Evolutionary conservation across 2,329 filamentous ascomycete species (phyloP), one percentile per base, ranked within the genome.

Genomic region (Emericellopsis cladophorae): DNA sequence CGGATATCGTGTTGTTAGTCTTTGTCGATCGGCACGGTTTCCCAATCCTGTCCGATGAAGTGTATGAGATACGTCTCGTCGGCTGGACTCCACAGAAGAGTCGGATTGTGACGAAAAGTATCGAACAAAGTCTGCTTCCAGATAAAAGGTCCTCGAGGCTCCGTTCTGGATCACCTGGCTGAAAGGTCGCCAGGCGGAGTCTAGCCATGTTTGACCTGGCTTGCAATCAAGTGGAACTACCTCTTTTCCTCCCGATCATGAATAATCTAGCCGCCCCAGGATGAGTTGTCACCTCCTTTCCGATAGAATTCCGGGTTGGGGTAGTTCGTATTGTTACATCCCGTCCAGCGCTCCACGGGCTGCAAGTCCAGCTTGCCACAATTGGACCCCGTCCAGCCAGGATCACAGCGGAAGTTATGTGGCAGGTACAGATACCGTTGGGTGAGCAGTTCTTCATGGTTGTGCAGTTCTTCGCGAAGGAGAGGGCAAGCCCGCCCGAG

Each of bases 251-350:
- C 14, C 1, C 51, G 58, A 41, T 67, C 65, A 24, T 61, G 62
- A 1, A 67, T 44, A 32, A 68, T 62, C 11, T 59, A 56, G 1
- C 60, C 62, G 12, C 64, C 62, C 65, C 65, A 67, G 1, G 63
- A 66, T 1, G 65, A 65, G 44, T 65, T 67, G 7, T 59, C 55
- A 18, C 26, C 40, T 21, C 18, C 18, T 22, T 42, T n/a, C 7
- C 23, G n/a, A 31, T 42, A 42, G 15, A 37, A 42, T 22, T 31
- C 40, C 4, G 40, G 40, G 21, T 35, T 12, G 1, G 42, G 50
- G 34, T 31, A 35, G 29, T 42, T 42, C n/a, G 64, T 66, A 42
- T 62, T 51, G 42, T 68, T 68, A 48, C 67, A 67, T 3, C 64
- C 65, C 0, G 57, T 60, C 40, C 54, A 53, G 35, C 58, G 49